Evolutionary conservation across 2,329 filamentous ascomycete genomes (phyloP).

Genomic region (Chrysoporthe austroafricana): DNA sequence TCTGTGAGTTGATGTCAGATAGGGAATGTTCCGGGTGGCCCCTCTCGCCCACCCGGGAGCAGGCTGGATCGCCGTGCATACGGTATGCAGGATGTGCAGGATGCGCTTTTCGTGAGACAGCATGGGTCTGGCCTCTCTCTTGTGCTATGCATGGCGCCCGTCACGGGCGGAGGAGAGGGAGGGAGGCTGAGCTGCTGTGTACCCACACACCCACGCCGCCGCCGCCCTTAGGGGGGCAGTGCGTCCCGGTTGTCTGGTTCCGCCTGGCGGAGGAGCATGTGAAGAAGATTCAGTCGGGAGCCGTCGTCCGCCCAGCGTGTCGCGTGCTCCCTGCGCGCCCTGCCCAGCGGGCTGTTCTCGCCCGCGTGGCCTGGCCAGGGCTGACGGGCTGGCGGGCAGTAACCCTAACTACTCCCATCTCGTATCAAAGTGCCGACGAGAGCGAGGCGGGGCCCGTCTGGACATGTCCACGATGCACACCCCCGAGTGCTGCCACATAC

Average conservation of each 20-base stretch:
- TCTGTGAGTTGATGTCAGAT: constrained; percentile 24
- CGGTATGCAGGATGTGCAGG: neutral
- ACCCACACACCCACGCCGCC: neutral
- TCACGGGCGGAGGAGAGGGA: neutral
- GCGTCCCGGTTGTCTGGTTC: constrained; percentile 21
- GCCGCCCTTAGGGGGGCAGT: no score
- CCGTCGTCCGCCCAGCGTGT: neutral
- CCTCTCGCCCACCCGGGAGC: no score
- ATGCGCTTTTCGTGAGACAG: neutral
- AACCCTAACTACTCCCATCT: neutral
- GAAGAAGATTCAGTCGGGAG: neutral
- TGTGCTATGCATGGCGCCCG: neutral
- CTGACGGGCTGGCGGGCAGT: neutral
- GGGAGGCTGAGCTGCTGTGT: neutral
- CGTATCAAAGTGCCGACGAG: neutral
- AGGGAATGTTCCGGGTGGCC: constrained; percentile 21
- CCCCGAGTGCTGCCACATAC: no score
- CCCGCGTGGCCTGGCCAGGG: no score
- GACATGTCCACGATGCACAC: no score
- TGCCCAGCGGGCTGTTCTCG: neutral
- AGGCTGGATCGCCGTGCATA: neutral
- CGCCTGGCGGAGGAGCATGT: constrained; percentile 15
- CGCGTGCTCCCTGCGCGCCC: neutral
- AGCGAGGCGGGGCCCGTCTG: no score
- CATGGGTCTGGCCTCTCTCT: neutral